A percentile compares a stretch with the other conserved stretches of the same genome.
phyloP scores from a whole-genome alignment of 176 grass and related monocot genomes.

The Triticum monococcum region DNA sequence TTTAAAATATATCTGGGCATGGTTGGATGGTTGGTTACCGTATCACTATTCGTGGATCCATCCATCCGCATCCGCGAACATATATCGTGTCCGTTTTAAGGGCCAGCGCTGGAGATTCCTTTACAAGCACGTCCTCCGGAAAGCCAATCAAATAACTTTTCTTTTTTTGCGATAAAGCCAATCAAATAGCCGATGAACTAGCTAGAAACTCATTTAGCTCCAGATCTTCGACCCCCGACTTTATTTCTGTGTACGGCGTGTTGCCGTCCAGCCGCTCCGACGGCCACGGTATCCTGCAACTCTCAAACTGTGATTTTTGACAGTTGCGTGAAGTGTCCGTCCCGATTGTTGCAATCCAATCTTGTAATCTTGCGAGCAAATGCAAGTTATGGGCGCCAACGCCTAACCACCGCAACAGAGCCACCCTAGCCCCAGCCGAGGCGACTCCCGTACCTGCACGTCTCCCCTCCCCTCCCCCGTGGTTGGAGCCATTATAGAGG shows the following conservation, averaged over 20 bases:
- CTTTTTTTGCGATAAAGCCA: too few species aligned
- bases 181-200: too few species aligned
- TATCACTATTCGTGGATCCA: too few species aligned
- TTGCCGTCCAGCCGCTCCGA: background rate
- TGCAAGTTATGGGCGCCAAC: slow-evolving; percentile 14
- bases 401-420: slow-evolving; percentile 1
- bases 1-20: too few species aligned
- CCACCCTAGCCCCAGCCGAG: background rate
- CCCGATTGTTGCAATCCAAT: background rate
- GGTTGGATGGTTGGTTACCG: too few species aligned
- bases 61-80: too few species aligned
- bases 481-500: slow-evolving; percentile 16
- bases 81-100: too few species aligned
- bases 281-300: background rate
- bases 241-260: background rate
- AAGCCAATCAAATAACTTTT: too few species aligned
- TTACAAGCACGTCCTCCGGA: too few species aligned
- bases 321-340: background rate
- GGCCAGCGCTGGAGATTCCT: too few species aligned
- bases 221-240: too few species aligned
- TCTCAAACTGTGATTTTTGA: background rate
- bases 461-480: background rate
- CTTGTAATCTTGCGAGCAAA: slow-evolving; percentile 9
- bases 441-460: background rate
- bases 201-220: too few species aligned